A percentile compares a stretch with the other conserved stretches of the same genome.
phyloP scores from a whole-genome alignment of 805 yeast genomes.

The Yamadazyma insecticola region DNA sequence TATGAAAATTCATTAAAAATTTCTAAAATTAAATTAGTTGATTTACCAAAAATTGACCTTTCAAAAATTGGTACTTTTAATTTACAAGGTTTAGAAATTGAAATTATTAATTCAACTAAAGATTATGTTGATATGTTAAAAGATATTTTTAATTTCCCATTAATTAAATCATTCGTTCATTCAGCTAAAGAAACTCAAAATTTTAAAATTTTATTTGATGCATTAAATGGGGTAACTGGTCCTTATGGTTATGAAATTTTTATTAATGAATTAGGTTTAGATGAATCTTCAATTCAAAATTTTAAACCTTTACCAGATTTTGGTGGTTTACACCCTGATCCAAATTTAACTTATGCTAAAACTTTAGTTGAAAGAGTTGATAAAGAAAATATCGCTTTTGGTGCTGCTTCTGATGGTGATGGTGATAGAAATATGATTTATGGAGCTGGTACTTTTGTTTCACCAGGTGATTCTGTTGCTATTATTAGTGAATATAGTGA shows the following conservation, averaged over 20 bases:
- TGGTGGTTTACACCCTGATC: conserved; percentile 98
- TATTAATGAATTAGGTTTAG: conserved; percentile 77
- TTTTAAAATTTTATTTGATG: conserved; percentile 80
- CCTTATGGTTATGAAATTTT: conserved; percentile 89
- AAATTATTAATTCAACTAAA: conserved; percentile 75
- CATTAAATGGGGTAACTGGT: conserved; percentile 93
- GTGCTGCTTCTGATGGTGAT: conserved; percentile 98
- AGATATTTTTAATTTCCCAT: conserved; percentile 79
- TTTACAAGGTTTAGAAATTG: conserved; percentile 64
- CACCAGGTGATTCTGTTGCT: conserved; percentile 98
- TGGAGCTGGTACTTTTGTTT: conserved; percentile 90
- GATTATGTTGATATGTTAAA: conserved; percentile 79
- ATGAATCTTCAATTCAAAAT: conserved; percentile 70
- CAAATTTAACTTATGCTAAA: conserved; percentile 90
- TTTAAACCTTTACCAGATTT: conserved; percentile 79
- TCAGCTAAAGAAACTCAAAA: conserved; percentile 41
- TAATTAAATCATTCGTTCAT: conserved; percentile 68
- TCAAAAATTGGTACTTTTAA: conserved; percentile 46
- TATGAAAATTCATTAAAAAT: conserved; percentile 63
- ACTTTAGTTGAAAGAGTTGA: conserved; percentile 88
- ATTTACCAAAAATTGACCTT: conserved; percentile 65
- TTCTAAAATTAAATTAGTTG: conserved; percentile 38
- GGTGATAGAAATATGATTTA: conserved; percentile 99
- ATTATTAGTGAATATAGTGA: conserved; percentile 92
- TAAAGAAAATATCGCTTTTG: conserved; percentile 74